Conservation (phyloP, 2,329 filamentous ascomycete species). For the Diaporthe amygdali region DNA sequence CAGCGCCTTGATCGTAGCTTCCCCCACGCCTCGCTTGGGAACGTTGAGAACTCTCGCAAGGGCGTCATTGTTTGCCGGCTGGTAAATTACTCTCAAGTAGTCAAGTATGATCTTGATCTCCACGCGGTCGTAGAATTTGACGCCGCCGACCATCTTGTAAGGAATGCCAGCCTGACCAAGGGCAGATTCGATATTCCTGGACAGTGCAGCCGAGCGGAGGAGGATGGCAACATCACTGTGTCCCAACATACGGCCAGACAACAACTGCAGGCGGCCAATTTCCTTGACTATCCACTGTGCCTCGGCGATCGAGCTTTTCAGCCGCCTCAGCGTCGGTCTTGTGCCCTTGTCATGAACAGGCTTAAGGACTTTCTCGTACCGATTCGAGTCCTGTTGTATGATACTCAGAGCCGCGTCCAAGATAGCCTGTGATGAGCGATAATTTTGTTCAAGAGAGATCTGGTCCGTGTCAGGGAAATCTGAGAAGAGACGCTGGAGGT, state of each 20-base stretch:
- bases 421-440: conserved; percentile 88
- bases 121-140: conserved; percentile 87
- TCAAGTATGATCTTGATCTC: conserved; percentile 89
- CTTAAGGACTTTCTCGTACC: conserved; percentile 80
- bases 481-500: conserved; percentile 77
- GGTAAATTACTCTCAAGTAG: conserved; percentile 84
- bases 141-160: conserved; percentile 91
- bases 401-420: conserved; percentile 80
- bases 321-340: conserved; percentile 77
- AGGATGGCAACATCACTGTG: conserved; percentile 85
- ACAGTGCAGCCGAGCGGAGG: conserved; percentile 82
- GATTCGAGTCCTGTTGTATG: conserved; percentile 85
- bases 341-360: conserved; percentile 83
- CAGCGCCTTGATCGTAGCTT: conserved; percentile 75
- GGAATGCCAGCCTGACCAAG: conserved; percentile 81
- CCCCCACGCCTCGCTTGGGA: conserved; percentile 81
- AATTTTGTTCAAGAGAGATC: conserved; percentile 90
- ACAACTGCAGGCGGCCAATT: conserved; percentile 70
- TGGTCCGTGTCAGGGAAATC: conserved; percentile 81
- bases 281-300: conserved; percentile 90
- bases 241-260: conserved; percentile 76
- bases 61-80: conserved; percentile 87
- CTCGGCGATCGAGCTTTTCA: conserved; percentile 74
- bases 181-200: conserved; percentile 82
- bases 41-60: conserved; percentile 84